A percentile compares a stretch with the other conserved stretches of the same genome.
Conservation (phyloP, 2,329 filamentous ascomycete genomes). For the Phialophora macrospora region DNA sequence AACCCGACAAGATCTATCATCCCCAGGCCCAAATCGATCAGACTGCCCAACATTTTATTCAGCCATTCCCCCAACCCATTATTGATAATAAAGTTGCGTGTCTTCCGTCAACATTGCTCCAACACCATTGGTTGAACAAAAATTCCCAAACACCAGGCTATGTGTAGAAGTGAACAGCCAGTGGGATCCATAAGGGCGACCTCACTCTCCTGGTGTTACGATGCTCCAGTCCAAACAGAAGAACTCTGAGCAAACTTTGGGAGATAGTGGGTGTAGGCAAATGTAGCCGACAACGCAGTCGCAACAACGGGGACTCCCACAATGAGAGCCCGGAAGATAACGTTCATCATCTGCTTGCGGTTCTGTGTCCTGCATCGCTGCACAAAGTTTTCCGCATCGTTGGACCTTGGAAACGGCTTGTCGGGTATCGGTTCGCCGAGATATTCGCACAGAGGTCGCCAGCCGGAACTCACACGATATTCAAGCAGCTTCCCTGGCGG, state of each 20-base stretch:
- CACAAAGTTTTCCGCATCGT: conserved; percentile 61
- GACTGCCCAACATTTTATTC: conserved; percentile 5
- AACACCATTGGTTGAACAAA: neutral
- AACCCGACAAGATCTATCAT: conserved; percentile 3
- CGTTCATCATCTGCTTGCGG: conserved; percentile 62
- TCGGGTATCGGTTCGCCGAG: conserved; percentile 58
- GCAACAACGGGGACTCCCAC: conserved; percentile 57
- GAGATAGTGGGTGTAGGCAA: conserved; percentile 49
- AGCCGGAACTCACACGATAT: conserved; percentile 60
- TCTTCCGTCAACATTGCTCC: neutral
- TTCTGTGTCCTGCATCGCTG: conserved; percentile 59
- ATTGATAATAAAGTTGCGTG: conserved; percentile 12
- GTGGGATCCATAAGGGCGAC: neutral
- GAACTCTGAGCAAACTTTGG: conserved; percentile 24
- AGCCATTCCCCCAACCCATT: conserved; percentile 8
- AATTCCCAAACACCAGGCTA: conserved; percentile 24
- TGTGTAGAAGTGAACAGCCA: conserved; percentile 22
- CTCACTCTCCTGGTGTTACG: conserved; percentile 7
- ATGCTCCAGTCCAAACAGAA: conserved; percentile 24
- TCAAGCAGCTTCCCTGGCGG: conserved; percentile 59
- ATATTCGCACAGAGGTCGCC: conserved; percentile 61
- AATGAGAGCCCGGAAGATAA: conserved; percentile 57
- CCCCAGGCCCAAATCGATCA: neutral
- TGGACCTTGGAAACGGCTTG: conserved; percentile 56
- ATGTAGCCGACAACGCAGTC: conserved; percentile 48